Base-by-base conservation (phyloP, 306 rosid genomes). In the Cyamopsis tetragonoloba region DNA sequence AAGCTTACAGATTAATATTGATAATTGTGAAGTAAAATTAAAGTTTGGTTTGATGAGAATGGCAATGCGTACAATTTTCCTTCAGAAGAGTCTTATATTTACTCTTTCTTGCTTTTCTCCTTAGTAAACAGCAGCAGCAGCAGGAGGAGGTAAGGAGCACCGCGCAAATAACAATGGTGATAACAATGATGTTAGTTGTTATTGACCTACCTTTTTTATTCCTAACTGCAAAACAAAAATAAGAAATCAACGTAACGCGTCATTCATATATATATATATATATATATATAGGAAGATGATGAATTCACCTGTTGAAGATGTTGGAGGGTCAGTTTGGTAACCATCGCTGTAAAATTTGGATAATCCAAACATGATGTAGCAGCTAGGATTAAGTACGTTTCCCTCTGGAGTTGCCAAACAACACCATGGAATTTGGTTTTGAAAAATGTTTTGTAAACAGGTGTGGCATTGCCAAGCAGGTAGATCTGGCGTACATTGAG, bases 361-460 rank as follows among this genome's bases (percentile, higher is more conserved):
- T 32, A 59, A 59, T 19, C 30, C 66, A 59, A 59, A 59, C 66
- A 19, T 59, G 6, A 35, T 1, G 12, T 35, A 18, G 66, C 66
- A 59, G 66, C 66, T 67, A 12, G 71, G 71, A 43, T 13, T 0
- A 0, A 63, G 1, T 14, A 64, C 43, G 17, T 11, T 46, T 9
- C 70, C 71, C 47, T 32, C 58, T 66, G 46, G 8, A 48, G 26
- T 67, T 3, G 4, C 49, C 38, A 67, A 2, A 50, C 62, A 23
- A 67, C 50, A 50, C 72, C 62, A 67, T 9, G 72, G 63, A 22
- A 65, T 71, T 49, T 35, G 42, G 1, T 26, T 2, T 15, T 4
- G 1, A 15, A 48, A n/a, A 11, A 71, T 48, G 22, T 31, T 37
- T 0, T 4, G 1, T 14, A 61, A 4, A 30, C 77, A 71, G 0